Percentiles rank a stretch among this genome's conserved stretches.
phyloP scores from a whole-genome alignment of 2,329 filamentous ascomycete genomes.

The Aspergillus niger region DNA sequence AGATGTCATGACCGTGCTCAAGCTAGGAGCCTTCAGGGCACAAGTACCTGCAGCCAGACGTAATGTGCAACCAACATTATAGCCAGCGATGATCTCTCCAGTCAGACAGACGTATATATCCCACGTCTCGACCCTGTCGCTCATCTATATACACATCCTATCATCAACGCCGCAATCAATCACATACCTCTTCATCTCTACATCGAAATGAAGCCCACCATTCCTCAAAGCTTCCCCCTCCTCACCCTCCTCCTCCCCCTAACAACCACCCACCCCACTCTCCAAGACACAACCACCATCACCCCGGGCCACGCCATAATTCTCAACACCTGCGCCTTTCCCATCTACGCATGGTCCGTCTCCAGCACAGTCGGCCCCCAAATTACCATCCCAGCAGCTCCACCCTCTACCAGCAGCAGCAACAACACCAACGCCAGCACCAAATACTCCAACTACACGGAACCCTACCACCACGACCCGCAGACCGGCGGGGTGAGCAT shows the following conservation, averaged over 20 bases:
- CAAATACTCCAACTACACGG: constrained; percentile 29
- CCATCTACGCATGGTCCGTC: constrained; percentile 44
- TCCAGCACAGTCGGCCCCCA: constrained; percentile 28
- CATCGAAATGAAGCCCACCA: constrained; percentile 3
- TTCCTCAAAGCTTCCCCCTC: constrained; percentile 4
- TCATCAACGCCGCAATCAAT: neutral
- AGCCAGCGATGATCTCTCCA: too few species aligned
- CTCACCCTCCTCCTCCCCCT: constrained; percentile 2
- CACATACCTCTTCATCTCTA: neutral
- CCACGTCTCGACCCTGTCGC: neutral
- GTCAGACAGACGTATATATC: too few species aligned
- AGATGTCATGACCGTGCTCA: too few species aligned
- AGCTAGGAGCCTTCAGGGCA: too few species aligned
- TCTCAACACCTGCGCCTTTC: constrained; percentile 35
- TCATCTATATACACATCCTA: neutral
- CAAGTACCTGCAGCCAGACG: too few species aligned
- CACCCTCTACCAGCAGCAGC: neutral
- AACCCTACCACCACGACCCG: constrained; percentile 38
- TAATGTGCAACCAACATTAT: too few species aligned
- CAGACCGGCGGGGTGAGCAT: constrained; percentile 45
- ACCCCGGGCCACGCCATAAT: constrained; percentile 37
- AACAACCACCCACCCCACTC: neutral
- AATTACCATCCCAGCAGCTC: constrained; percentile 22
- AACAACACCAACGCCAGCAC: too few species aligned
- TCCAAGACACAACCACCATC: neutral